Percentiles rank a stretch among this genome's conserved stretches.
Conservation (phyloP, 441 rosid genomes). For the Corymbia citriodora region DNA sequence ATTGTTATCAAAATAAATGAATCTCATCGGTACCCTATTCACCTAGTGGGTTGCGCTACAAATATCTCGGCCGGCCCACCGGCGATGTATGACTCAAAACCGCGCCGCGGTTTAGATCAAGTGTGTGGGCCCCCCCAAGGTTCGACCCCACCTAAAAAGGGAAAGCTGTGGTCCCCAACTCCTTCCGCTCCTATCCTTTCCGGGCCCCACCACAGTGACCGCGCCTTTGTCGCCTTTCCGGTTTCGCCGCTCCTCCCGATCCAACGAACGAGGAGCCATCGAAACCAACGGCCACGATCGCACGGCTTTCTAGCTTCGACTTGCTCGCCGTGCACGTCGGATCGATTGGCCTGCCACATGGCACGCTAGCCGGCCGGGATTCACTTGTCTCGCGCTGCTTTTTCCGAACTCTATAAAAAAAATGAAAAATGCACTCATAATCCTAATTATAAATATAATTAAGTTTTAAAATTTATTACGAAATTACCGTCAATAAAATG, state of each 20-base stretch:
- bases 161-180: not conserved
- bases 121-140: not conserved
- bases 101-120: not conserved
- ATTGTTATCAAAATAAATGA: not conserved
- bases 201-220: not conserved
- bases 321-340: not conserved
- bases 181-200: not conserved
- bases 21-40: not conserved
- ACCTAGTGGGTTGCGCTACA: not conserved
- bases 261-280: not conserved
- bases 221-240: not conserved
- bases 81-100: not conserved
- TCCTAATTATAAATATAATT: too few species aligned
- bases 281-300: not conserved
- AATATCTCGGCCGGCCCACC: not conserved
- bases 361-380: not conserved
- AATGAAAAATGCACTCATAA: not conserved
- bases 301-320: not conserved
- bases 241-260: not conserved
- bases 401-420: not conserved
- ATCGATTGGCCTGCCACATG: not conserved
- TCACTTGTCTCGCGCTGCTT: not conserved
- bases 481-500: too few species aligned
- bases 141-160: not conserved
- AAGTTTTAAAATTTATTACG: too few species aligned